Evolutionary conservation across 1,284 basidiomycete genomes (phyloP), one percentile per base, ranked within the genome.

Genomic region (Pseudozyma sp.): DNA sequence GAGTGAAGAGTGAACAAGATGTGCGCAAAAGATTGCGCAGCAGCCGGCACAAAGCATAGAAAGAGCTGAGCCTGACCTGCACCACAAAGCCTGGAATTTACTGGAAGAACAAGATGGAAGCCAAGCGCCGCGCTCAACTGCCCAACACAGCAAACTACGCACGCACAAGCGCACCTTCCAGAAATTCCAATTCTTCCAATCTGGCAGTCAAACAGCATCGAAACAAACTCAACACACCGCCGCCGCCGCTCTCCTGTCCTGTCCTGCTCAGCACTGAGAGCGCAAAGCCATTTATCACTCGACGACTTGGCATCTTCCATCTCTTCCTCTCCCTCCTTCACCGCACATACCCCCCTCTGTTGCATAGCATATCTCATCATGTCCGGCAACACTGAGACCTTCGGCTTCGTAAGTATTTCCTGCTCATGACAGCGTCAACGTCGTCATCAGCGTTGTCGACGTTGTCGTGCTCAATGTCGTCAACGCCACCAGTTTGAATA

Each of bases 301-400:
- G 25, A 36, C 34, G 18, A 39, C 35, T 43, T 38, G 8, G 18
- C 25, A 13, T 44, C 35, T 2, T 39, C 35, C 13, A 9, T 19
- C 40, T 53, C 45, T 47, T 21, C 40, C 35, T 51, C 43, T 25
- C n/a, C n/a, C 47, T 43, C 19, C 52, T 50, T 52, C 59, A 70
- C 62, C 57, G 52, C 58, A 64, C 66, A 60, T 56, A 49, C 53
- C 52, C 52, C 42, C 44, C 53, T 52, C 36, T 38, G 60, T 69
- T 66, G 60, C 59, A 62, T 48, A 54, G 40, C 64, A 45, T 52
- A 45, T 39, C 49, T 31, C 69, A 81, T 40, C 57, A 82, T 82
- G 81, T 73, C 79, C 64, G 79, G 74, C 59, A 77, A 80, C 65
- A 75, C 76, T 59, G 81, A 83, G 71, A 83, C 81, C 40, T 83